Evolutionary conservation across 345 rosid genomes (phyloP), one percentile per base, ranked within the genome.

Genomic region (Pelargonium nanum): DNA sequence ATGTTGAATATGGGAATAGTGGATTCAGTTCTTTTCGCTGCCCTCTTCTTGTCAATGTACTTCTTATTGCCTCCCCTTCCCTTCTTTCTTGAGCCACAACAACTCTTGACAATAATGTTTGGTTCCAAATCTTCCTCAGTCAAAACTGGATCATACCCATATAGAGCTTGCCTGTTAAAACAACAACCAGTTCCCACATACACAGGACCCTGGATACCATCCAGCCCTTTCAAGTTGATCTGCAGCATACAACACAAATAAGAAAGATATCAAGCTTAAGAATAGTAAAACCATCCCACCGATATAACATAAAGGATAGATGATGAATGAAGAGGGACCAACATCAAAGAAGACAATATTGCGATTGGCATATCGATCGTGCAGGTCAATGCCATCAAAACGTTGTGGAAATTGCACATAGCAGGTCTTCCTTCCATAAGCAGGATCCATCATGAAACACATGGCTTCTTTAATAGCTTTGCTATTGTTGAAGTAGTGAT

Each of bases 151-250:
- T 89, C 98, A 65, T 92, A 92, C 57, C 98, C 98, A 73, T 92
- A 92, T 19, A 92, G 75, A 26, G 98, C 96, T 74, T 92, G 95
- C 82, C 98, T 86, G 60, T 92, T 89, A 77, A 92, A 92, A 81
- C 96, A 89, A 73, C 86, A 79, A 76, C 98, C 98, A 57, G 98
- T 92, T 61, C 98, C 98, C 77, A 92, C 98, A 63, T 87, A 92
- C 30, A 89, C 93, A 25, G 98, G 98, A 64, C 98, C 98, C 68
- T 92, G 98, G 75, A 92, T 78, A 62, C 96, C 98, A 67, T 92
- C 98, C 57, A 77, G 76, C 66, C 96, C 98, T 74, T 89, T 92
- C 95, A 92, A 71, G 78, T 86, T 92, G 79, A 87, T 84, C 98
- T 92, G 83, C 48, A 63, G 15, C 22, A 24, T 22, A 28, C 21